Evolutionary conservation across 495 filamentous ascomycete species (phyloP), one percentile per base, ranked within the genome.

Genomic region (Melanomma pulvis-pyrius): DNA sequence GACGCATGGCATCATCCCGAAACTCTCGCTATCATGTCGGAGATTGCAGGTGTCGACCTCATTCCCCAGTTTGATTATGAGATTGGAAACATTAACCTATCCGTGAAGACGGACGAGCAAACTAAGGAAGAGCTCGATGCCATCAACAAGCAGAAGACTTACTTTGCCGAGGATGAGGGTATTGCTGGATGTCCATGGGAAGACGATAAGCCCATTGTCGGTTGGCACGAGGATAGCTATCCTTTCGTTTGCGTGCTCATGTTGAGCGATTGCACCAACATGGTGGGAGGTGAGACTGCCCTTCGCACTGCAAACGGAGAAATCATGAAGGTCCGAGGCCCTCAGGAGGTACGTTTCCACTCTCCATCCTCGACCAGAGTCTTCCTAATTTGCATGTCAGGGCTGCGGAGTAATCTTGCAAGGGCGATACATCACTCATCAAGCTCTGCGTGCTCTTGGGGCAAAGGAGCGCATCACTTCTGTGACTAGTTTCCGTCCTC

Each of bases 161-260:
- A 72, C 17, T 78, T 74, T 34, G 77, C 76, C 12, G 75, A 77
- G 2, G 80, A 83, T 65, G 80, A 82, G 68, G 79, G 79, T 28
- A 80, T 80, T 59, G 77, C 78, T 8, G 81, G 76, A n/a, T 83
- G 79, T 54, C 76, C 80, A 11, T 82, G 81, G 80, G 84, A 86
- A 49, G 83, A 88, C 59, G 83, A 88, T 54, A 81, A 85, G 72
- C 84, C 84, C 9, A 85, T 90, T 52, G 87, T 90, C 25, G 87
- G 83, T 59, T 91, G 88, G 89, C 88, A 92, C 74, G 85, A 77
- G 30, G 89, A 92, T 69, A 87, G 86, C 67, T 91, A 91, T 71
- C 89, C 88, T 0, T 91, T 90, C 65, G 89, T 92, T 22, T 91
- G 89, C 68, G 88, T 92, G 41, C 80, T 86, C 15, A 91, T 91